Evolutionary conservation across 2,329 filamentous ascomycete species (phyloP).

Genomic region (Colletotrichum neosansevieriae): DNA sequence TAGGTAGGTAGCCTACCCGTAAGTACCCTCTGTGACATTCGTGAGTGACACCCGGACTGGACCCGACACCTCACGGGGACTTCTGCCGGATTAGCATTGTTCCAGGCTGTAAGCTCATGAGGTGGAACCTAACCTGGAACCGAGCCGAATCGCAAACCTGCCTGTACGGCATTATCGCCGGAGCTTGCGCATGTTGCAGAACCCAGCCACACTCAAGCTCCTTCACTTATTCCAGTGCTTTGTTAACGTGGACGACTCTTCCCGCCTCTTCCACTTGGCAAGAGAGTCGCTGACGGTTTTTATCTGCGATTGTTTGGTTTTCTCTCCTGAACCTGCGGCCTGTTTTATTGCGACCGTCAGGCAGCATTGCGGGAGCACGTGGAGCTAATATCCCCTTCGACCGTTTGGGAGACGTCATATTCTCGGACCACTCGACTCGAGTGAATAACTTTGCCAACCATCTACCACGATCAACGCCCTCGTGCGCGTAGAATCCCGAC

Average conservation of each 20-base stretch:
- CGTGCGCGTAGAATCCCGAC: slow-evolving; percentile 22
- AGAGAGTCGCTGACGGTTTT: slow-evolving; percentile 22
- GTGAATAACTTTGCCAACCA: slow-evolving; percentile 8
- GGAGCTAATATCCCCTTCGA: slow-evolving; percentile 29
- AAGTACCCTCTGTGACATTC: slow-evolving; percentile 12
- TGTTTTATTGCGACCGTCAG: slow-evolving; percentile 1
- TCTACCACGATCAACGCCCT: slow-evolving; percentile 22
- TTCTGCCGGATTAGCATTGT: slow-evolving; percentile 38
- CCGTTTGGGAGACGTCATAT: slow-evolving; percentile 33
- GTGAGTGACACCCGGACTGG: background rate
- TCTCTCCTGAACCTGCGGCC: background rate
- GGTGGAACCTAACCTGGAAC: slow-evolving; percentile 21
- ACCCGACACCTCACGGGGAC: background rate
- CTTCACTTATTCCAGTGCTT: slow-evolving; percentile 34
- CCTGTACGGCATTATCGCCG: slow-evolving; percentile 21
- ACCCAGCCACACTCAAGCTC: slow-evolving; percentile 40
- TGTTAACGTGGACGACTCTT: slow-evolving; percentile 41
- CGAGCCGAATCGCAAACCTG: slow-evolving; percentile 20
- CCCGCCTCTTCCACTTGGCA: slow-evolving; percentile 35
- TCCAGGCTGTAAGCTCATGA: slow-evolving; percentile 32
- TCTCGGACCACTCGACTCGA: slow-evolving; percentile 27
- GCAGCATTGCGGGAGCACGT: slow-evolving; percentile 24
- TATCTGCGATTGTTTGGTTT: background rate
- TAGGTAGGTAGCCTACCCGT: no score
- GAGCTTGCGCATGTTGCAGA: slow-evolving; percentile 41